Base-by-base conservation (phyloP, 1,139 yeast species). In the Blastobotrys indianensis region DNA sequence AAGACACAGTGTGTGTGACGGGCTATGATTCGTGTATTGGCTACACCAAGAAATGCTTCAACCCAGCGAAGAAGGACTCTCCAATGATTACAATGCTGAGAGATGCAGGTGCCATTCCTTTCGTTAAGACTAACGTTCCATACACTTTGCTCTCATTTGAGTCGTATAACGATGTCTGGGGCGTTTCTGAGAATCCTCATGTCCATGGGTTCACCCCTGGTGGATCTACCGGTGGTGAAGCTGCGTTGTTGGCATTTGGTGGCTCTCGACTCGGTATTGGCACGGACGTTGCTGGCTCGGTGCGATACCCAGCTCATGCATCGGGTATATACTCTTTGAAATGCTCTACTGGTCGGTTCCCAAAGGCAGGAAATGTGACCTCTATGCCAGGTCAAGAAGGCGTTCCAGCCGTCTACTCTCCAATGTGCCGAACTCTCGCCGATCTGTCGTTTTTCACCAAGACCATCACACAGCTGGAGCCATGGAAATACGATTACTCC, bases 361-460 rank as follows among this genome's bases (percentile, higher is more conserved):
- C 81, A 36, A 69, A 60, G 45, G 59, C 59, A 20, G 72, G 72
- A 3, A 66, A 64, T 53, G 67, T 77, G 38, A 76, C 82, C 32
- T 77, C 85, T 0, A 72, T 74, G 59, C 59, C 69, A 2, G 80
- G 82, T 39, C 80, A 79, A 54, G 79, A 75, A 44, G 68, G 76
- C 38, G 69, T 77, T 31, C 75, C 75, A 2, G 74, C 80, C 2
- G 80, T 76, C 11, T 70, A 76, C 52, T 79, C 82, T 2, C 84
- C 84, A 20, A 67, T 78, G 70, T 69, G 80, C 29, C 62, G 81
- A 52, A 66, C 79, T 8, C 63, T 86, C 29, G 79, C 74, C 10
- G 95, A 85, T 59, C 65, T 86, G 53, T 76, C 77, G 29, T 76
- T 75, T 51, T 77, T 83, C 65, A 73, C 82, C 70, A 76, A 76